Base-by-base conservation (phyloP, 768 basidiomycete genomes). In the Kwoniella dendrophila region DNA sequence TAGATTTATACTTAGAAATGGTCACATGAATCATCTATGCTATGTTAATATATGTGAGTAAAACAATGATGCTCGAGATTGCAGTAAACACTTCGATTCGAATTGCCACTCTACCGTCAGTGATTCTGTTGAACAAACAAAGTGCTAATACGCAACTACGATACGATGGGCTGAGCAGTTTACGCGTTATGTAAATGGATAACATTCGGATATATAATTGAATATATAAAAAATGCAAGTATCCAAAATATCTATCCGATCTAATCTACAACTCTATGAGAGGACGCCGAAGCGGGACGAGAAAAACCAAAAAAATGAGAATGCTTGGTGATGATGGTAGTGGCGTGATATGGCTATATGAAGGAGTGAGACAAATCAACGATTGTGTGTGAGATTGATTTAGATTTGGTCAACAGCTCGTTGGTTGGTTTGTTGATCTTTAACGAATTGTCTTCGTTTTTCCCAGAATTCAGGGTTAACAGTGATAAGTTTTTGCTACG, bases 401-500 rank as follows among this genome's bases (percentile, higher is more conserved):
- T 63, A 63, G 49, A 63, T 63, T 22, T 36, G 38, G 49, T 63
- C 62, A 56, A 63, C 62, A 41, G 41, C 56, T 51, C 62, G 55
- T 38, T 56, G 18, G 30, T 51, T 44, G 47, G 53, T 50, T 33
- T 58, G 24, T 47, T 58, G 53, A 4, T 61, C 51, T 14, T 34
- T 53, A 41, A 45, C 47, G 27, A 27, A 14, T 33, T 47, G 36
- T 33, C 36, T 32, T 63, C 62, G 62, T 49, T 63, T 63, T 24
- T 56, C 62, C 62, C 62, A 63, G 62, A 63, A 63, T 22, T 63
- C 62, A 24, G 33, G 54, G 55, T 63, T 56, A 32, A 57, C 45
- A 40, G 62, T 57, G 49, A 63, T 56, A 43, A 63, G 50, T 56
- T 63, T 63, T 63, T 63, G 62, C 62, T 63, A 38, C n/a, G n/a